These are phyloP conservation scores for Pichia deserticola DNA, from an alignment of 805 yeast genomes.

Conservation along the genomic window DNA sequence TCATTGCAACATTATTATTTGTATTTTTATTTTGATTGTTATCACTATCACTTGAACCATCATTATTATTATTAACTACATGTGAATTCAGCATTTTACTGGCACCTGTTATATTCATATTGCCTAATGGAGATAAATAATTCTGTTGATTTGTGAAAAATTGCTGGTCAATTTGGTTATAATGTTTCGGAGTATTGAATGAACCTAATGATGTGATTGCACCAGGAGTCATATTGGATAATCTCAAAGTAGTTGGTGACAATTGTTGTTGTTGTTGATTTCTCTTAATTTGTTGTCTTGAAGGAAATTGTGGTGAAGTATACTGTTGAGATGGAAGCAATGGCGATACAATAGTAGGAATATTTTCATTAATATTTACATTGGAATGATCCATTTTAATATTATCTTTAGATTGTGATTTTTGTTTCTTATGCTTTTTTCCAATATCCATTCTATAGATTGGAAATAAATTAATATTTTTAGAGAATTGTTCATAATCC, in stretches of 20 bases:
- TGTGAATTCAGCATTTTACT: not conserved
- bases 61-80: not conserved
- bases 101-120: not conserved
- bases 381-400: not conserved
- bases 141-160: not conserved
- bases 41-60: not conserved
- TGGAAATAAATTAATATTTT: conserved; percentile 8
- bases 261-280: not conserved
- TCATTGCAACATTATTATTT: not conserved
- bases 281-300: not conserved
- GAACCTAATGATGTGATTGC: not conserved
- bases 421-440: not conserved
- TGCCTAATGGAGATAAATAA: not conserved
- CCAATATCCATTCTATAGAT: conserved; percentile 8
- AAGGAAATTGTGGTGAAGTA: not conserved
- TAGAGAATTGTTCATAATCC: conserved; percentile 5
- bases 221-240: not conserved
- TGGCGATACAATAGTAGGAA: not conserved
- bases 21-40: not conserved
- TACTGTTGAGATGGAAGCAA: conserved; percentile 1
- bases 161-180: not conserved
- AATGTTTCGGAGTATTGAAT: not conserved
- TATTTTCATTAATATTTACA: not conserved
- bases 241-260: not conserved
- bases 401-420: not conserved